These are phyloP conservation scores for Phytophthora pluvialis DNA, from an alignment of 352 stramenopile genomes.

Conservation along the genomic window DNA sequence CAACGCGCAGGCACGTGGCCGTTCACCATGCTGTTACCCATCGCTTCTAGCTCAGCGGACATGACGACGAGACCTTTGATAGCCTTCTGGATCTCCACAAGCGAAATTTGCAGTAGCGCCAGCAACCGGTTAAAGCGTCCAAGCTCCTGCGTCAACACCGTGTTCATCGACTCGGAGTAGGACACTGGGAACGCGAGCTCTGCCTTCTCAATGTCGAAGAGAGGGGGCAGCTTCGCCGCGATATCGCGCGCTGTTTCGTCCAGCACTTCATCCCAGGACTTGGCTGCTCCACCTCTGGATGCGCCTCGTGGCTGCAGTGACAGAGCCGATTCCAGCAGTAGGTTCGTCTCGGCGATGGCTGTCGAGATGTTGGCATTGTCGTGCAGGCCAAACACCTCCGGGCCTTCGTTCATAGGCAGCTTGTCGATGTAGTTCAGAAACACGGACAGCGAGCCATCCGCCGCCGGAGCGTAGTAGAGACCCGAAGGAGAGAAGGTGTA, in stretches of 20 bases:
- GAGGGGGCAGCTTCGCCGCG: slow-evolving; percentile 58
- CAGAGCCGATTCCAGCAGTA: slow-evolving; percentile 89
- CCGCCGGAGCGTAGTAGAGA: slow-evolving; percentile 76
- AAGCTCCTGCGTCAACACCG: slow-evolving; percentile 90
- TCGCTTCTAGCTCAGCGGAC: slow-evolving; percentile 91
- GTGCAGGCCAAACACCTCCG: slow-evolving; percentile 87
- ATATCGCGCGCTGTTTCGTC: slow-evolving; percentile 91
- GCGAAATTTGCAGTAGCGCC: slow-evolving; percentile 71
- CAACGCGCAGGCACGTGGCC: slow-evolving; percentile 90
- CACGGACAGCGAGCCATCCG: slow-evolving; percentile 44
- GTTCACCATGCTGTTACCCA: slow-evolving; percentile 94
- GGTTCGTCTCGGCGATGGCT: slow-evolving; percentile 86
- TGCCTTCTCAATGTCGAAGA: slow-evolving; percentile 93
- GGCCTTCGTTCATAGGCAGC: slow-evolving; percentile 85
- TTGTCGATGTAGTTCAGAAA: slow-evolving; percentile 87
- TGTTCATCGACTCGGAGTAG: slow-evolving; percentile 92
- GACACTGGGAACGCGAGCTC: slow-evolving; percentile 84
- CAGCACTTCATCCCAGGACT: slow-evolving; percentile 91
- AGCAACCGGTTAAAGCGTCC: slow-evolving; percentile 93
- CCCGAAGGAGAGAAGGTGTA: slow-evolving; percentile 89
- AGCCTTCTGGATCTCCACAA: slow-evolving; percentile 91
- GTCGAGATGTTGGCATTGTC: slow-evolving; percentile 92
- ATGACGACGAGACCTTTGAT: slow-evolving; percentile 94
- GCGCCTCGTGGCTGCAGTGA: slow-evolving; percentile 88
- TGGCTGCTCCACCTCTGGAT: slow-evolving; percentile 57